Percentiles rank a stretch among this genome's conserved stretches.
These are phyloP conservation scores for Gonapodya sp. DNA, from an alignment of 192 early-diverging fungal genomes.

Conservation along the genomic window DNA sequence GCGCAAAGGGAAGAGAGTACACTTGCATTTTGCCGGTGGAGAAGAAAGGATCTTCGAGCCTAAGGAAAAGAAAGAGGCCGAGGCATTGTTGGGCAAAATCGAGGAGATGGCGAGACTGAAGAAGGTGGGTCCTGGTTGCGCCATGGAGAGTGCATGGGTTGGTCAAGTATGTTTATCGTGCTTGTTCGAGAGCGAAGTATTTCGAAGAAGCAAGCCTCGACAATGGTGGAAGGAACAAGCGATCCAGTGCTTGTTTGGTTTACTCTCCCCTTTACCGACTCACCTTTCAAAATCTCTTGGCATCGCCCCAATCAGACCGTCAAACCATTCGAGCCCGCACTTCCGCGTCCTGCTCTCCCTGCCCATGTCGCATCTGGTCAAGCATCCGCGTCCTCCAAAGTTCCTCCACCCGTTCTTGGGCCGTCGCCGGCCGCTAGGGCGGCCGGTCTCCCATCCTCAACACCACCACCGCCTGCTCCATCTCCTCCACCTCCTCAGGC, in stretches of 20 bases:
- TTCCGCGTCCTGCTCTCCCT: constrained; percentile 24
- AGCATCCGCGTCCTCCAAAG: constrained; percentile 8
- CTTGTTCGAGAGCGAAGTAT: too few species aligned
- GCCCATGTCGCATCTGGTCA: constrained; percentile 17
- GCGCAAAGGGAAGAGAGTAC: constrained; percentile 52
- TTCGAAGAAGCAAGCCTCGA: too few species aligned
- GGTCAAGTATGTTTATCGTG: too few species aligned
- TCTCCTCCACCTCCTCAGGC: constrained; percentile 13
- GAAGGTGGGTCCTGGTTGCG: not conserved
- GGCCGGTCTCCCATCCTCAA: not conserved
- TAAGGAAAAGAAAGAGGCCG: constrained; percentile 53
- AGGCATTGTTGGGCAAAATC: constrained; percentile 53
- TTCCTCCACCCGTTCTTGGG: constrained; percentile 1
- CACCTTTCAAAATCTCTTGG: too few species aligned
- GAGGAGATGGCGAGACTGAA: constrained; percentile 26
- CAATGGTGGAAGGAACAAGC: too few species aligned
- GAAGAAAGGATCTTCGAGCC: constrained; percentile 50
- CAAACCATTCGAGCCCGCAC: constrained; percentile 26
- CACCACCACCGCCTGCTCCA: constrained; percentile 14
- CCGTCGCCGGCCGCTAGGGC: not conserved
- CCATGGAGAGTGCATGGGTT: too few species aligned
- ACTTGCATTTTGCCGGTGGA: constrained; percentile 48
- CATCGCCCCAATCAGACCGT: not conserved
- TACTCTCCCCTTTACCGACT: too few species aligned
- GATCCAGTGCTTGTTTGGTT: too few species aligned